Conservation (phyloP, 2,329 filamentous ascomycete genomes). For the Graphilbum fragrans region DNA sequence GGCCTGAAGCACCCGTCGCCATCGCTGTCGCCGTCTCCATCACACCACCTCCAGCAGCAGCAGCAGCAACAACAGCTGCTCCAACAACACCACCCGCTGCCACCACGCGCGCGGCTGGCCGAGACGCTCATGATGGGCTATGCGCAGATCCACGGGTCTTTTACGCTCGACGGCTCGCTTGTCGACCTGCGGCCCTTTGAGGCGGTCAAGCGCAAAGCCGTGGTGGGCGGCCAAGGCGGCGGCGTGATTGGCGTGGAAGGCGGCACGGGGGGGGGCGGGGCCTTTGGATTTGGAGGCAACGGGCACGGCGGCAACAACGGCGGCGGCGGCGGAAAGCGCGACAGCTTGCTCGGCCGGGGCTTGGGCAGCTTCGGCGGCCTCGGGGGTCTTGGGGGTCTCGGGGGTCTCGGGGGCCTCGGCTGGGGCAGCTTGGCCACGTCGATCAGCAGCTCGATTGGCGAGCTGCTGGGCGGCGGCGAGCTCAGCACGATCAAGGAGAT, state of each 20-base stretch:
- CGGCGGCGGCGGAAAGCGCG: conserved; percentile 39
- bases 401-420: conserved; percentile 75
- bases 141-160: conserved; percentile 84
- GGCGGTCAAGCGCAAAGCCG: conserved; percentile 88
- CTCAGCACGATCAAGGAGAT: conserved; percentile 93
- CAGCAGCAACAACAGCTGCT: conserved; percentile 22
- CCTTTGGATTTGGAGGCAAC: no score
- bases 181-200: conserved; percentile 86
- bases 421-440: conserved; percentile 62
- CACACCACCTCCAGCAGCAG: neutral
- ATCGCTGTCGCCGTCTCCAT: neutral
- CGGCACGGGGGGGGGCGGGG: neutral
- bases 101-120: conserved; percentile 25
- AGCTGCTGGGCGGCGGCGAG: conserved; percentile 74
- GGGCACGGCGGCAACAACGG: neutral
- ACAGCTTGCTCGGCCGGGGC: conserved; percentile 62
- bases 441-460: conserved; percentile 59
- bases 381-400: conserved; percentile 40
- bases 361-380: neutral
- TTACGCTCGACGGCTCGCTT: conserved; percentile 81
- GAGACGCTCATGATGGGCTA: conserved; percentile 97
- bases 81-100: conserved; percentile 1
- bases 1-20: conserved; percentile 1
- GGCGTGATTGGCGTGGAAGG: conserved; percentile 74
- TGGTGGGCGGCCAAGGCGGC: conserved; percentile 75